These are phyloP conservation scores for Lactuca sativa DNA, from an alignment of 129 eudicot species.

Conservation along the genomic window DNA sequence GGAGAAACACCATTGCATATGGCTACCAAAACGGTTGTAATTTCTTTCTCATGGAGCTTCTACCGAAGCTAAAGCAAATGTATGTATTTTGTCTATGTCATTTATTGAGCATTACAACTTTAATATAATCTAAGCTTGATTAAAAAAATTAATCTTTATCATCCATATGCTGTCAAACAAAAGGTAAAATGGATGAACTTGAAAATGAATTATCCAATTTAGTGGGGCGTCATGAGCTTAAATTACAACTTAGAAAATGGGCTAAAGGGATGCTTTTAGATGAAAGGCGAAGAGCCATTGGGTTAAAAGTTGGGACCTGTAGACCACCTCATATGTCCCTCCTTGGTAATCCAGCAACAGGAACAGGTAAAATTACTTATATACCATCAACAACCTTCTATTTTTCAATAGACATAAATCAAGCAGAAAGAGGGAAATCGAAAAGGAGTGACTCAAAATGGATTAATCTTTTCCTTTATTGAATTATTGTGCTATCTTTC, in stretches of 20 bases:
- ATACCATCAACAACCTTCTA: too few relatives aligned
- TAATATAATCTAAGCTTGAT: neutral
- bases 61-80: slow-evolving; percentile 95
- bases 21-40: slow-evolving; percentile 91
- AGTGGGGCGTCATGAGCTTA: slow-evolving; percentile 74
- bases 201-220: slow-evolving; percentile 66
- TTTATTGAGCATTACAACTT: neutral
- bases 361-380: too few relatives aligned
- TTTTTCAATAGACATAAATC: too few relatives aligned
- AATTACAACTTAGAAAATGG: slow-evolving; percentile 77
- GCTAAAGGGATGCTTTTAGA: slow-evolving; percentile 91
- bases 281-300: slow-evolving; percentile 85
- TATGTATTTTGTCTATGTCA: slow-evolving; percentile 13
- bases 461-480: too few relatives aligned
- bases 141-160: neutral
- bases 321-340: slow-evolving; percentile 82
- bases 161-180: neutral
- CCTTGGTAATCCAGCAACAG: neutral
- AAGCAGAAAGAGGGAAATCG: too few relatives aligned
- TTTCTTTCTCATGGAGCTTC: slow-evolving; percentile 84
- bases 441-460: too few relatives aligned
- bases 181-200: slow-evolving; percentile 38
- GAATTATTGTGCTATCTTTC: too few relatives aligned
- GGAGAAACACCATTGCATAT: slow-evolving; percentile 96
- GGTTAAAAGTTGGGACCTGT: slow-evolving; percentile 59